Base-by-base conservation (phyloP, 169 alveolate species). In the Plasmodium chabaudi region DNA sequence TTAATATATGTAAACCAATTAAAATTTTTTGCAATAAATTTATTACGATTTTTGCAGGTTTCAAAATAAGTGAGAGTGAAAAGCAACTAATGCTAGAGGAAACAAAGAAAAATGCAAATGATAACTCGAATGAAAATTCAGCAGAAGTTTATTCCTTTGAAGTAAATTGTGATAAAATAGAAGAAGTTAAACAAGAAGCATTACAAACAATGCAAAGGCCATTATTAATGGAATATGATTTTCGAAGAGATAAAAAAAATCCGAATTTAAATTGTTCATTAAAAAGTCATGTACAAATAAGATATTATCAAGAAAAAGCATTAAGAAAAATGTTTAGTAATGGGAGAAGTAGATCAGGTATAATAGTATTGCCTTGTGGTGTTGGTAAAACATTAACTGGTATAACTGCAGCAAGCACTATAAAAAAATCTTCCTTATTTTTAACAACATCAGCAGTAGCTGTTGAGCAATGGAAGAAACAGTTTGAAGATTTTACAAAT, bases 301-400 rank as follows among this genome's bases (percentile, higher is more conserved):
- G 99, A 86, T 95, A 93, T 72, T 95, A 96, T 70, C 97, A 94
- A 77, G 99, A 98, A 89, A 93, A 98, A 75, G 99, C 99, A 23
- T 94, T 98, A 53, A 94, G 99, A 73, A 97, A 97, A 95, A 98
- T 99, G 99, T 98, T 98, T 64, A 97, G 98, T 87, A 98, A 98
- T 89, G 99, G 99, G 3, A 91, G 99, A 27, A 99, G 99, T 9
- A 93, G 99, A 72, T 98, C 99, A 9, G 99, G 99, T 1, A 97
- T 99, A 57, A 98, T 99, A 68, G 99, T 99, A 12, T 94, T 99
- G 44, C 99, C 99, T 1, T 99, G 99, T 94, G 99, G 99, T 12
- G 99, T 99, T 10, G 99, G 99, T 3, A 99, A 99, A 93, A 99
- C 99, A 1, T 86, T 99, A 59, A 98, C 99, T n/a, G 99, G 99